Conservation (phyloP, 495 filamentous ascomycete species). For the Staphylotrichum tortipilum region DNA sequence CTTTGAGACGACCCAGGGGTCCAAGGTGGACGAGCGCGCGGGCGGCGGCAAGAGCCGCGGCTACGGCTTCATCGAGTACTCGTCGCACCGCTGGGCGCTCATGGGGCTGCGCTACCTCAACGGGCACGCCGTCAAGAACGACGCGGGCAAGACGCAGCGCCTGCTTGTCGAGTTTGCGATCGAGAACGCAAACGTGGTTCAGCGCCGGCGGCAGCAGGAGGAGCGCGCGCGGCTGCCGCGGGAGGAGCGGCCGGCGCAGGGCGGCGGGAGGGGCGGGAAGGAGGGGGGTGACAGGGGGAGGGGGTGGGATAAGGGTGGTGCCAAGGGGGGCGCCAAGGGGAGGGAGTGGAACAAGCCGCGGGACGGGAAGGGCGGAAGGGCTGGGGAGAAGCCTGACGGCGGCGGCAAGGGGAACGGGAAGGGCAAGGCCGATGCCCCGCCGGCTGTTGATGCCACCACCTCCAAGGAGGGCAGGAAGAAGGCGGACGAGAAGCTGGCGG, state of each 20-base stretch:
- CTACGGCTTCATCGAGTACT: slow-evolving; percentile 98
- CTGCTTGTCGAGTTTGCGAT: slow-evolving; percentile 97
- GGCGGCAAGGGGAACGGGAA: slow-evolving; percentile 5
- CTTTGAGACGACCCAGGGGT: slow-evolving; percentile 75
- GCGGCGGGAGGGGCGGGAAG: background rate
- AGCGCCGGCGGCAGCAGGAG: slow-evolving; percentile 63
- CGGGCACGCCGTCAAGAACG: slow-evolving; percentile 56
- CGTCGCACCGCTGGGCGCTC: slow-evolving; percentile 82
- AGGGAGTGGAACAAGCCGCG: slow-evolving; percentile 18
- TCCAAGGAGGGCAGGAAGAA: slow-evolving; percentile 20
- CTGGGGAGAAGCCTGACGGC: background rate
- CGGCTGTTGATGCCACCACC: too few species aligned
- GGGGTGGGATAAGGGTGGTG: slow-evolving; percentile 1
- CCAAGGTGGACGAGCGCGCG: slow-evolving; percentile 59
- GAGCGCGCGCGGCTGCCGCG: slow-evolving; percentile 50
- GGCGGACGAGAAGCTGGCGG: slow-evolving; percentile 26
- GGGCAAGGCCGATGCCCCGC: background rate
- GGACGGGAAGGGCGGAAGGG: slow-evolving; percentile 10
- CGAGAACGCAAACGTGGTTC: slow-evolving; percentile 92
- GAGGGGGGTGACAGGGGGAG: background rate
- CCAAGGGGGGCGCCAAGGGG: slow-evolving; percentile 3
- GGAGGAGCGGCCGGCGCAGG: background rate
- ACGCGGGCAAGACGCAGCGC: slow-evolving; percentile 45
- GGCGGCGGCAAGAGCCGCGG: slow-evolving; percentile 76
- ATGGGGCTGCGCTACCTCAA: slow-evolving; percentile 96